These are phyloP conservation scores for Barbarea vulgaris DNA, from an alignment of 345 rosid genomes.

Conservation along the genomic window DNA sequence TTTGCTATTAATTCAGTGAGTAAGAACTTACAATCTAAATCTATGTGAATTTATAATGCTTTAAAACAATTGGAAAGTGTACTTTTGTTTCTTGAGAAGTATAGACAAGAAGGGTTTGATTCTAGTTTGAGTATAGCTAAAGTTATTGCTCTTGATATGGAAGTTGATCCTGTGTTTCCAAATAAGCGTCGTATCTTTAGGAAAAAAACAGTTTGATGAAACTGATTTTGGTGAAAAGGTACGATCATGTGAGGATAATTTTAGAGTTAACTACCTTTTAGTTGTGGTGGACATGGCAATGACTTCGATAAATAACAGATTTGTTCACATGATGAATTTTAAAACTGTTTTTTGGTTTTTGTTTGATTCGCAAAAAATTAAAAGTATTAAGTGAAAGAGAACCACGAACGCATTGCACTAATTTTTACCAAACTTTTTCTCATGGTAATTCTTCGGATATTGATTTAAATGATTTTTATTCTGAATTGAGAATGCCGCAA, in stretches of 20 bases:
- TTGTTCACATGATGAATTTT: neutral
- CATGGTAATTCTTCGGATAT: neutral
- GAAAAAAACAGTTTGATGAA: no score
- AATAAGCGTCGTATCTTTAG: no score
- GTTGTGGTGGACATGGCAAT: conserved; percentile 2
- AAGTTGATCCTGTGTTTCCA: no score
- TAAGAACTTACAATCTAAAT: neutral
- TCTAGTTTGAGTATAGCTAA: neutral
- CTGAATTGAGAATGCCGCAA: no score
- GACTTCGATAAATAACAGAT: neutral
- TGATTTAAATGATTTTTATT: neutral
- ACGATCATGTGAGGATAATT: neutral
- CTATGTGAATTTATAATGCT: neutral
- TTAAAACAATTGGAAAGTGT: neutral
- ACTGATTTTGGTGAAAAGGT: no score
- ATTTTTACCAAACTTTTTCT: neutral
- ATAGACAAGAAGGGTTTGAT: neutral
- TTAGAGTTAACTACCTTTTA: neutral
- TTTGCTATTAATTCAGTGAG: neutral
- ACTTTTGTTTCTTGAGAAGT: neutral
- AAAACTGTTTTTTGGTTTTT: neutral
- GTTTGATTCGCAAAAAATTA: neutral
- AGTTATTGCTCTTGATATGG: no score
- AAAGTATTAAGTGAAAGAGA: neutral
- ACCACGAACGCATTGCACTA: neutral